Percentiles rank a stretch among this genome's conserved stretches.
These are phyloP conservation scores for Annulohypoxylon stygium DNA, from an alignment of 495 filamentous ascomycete genomes.

Conservation along the genomic window DNA sequence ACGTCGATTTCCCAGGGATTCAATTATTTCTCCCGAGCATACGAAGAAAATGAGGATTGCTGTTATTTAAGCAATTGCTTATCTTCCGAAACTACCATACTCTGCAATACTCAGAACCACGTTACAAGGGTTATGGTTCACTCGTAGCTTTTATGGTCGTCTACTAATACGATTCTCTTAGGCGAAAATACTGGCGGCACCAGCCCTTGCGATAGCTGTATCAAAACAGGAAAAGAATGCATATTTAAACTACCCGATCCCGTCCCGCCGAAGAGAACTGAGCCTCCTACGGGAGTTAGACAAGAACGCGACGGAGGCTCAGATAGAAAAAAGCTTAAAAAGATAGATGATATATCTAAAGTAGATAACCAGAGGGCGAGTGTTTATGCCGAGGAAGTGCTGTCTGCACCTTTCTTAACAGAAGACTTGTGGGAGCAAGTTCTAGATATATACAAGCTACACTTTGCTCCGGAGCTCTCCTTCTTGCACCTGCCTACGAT, in stretches of 20 bases:
- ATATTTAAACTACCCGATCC: conserved; percentile 75
- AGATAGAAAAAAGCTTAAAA: conserved; percentile 72
- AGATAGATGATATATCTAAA: conserved; percentile 63
- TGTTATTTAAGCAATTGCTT: not conserved
- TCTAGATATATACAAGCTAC: conserved; percentile 84
- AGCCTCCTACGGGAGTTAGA: conserved; percentile 61
- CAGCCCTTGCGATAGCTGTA: conserved; percentile 81
- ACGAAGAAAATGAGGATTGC: not conserved
- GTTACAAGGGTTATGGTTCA: conserved; percentile 50
- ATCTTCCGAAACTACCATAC: not conserved
- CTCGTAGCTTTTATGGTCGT: not conserved
- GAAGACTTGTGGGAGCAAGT: conserved; percentile 76
- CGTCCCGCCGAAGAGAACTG: conserved; percentile 69
- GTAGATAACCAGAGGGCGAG: conserved; percentile 53
- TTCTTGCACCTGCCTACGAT: conserved; percentile 86
- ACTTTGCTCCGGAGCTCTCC: conserved; percentile 84
- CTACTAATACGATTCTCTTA: conserved; percentile 24
- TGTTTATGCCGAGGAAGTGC: conserved; percentile 60
- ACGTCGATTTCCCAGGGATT: conserved; percentile 13
- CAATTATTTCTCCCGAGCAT: conserved; percentile 2
- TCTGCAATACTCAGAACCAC: not conserved
- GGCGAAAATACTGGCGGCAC: conserved; percentile 79
- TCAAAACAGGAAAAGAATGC: conserved; percentile 80
- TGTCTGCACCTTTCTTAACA: conserved; percentile 70
- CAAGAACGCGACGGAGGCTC: conserved; percentile 70